A percentile compares a stretch with the other conserved stretches of the same genome.
Evolutionary conservation across 2,329 filamentous ascomycete genomes (phyloP).

Genomic region (Colletotrichum shisoi): DNA sequence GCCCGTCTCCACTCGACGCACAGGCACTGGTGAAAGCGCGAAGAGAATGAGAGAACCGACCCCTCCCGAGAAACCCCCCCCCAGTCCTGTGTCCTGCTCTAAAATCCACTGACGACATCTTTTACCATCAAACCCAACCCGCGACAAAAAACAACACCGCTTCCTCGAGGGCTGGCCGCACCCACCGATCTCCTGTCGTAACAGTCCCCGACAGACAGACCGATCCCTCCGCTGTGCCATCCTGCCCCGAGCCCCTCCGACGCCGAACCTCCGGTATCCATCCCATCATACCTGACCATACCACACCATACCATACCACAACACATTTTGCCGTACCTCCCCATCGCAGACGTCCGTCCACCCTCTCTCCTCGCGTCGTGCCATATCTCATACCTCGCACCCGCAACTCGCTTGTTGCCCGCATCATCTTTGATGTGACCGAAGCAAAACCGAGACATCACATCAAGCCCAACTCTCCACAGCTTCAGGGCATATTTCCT

Average conservation of each 20-base stretch:
- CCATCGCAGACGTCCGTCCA: conserved; percentile 7
- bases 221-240: conserved; percentile 34
- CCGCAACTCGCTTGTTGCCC: neutral
- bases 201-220: conserved; percentile 38
- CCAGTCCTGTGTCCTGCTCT: conserved; percentile 31
- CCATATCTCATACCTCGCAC: conserved; percentile 11
- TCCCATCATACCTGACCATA: neutral
- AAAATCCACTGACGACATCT: conserved; percentile 39
- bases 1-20: conserved; percentile 14
- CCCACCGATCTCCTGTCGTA: conserved; percentile 38
- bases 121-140: conserved; percentile 33
- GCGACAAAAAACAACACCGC: conserved; percentile 36
- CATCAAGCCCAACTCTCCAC: neutral
- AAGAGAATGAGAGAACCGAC: conserved; percentile 27
- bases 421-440: conserved; percentile 6
- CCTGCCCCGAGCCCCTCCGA: conserved; percentile 31
- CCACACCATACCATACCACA: conserved; percentile 3
- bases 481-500: conserved; percentile 8
- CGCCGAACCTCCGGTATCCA: conserved; percentile 30
- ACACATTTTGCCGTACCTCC: conserved; percentile 1
- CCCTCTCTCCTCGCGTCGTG: conserved; percentile 1
- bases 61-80: conserved; percentile 29
- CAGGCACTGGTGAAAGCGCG: conserved; percentile 4
- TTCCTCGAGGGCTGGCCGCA: conserved; percentile 37
- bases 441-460: conserved; percentile 4